Evolutionary conservation across 345 rosid species (phyloP).

Genomic region (Pugionium cornutum): DNA sequence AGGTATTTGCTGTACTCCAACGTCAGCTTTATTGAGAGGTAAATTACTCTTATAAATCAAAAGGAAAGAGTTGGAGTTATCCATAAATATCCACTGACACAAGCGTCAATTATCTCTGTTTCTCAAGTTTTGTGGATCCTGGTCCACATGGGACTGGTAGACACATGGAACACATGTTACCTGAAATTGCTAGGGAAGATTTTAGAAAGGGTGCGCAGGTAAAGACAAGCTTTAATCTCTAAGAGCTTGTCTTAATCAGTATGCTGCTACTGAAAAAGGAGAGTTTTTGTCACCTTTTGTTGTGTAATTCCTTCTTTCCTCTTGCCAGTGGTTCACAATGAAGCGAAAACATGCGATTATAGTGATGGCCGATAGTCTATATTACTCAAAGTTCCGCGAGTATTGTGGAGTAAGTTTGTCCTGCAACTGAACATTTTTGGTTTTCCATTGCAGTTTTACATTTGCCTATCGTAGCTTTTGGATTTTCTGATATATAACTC

Average conservation of each 20-base stretch:
- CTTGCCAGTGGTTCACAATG: slow-evolving; percentile 91
- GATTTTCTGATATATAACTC: background rate
- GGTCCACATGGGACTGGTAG: slow-evolving; percentile 99
- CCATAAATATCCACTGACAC: slow-evolving; percentile 14
- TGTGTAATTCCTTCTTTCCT: slow-evolving; percentile 5
- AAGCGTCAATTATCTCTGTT: slow-evolving; percentile 17
- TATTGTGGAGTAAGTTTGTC: slow-evolving; percentile 72
- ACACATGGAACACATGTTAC: slow-evolving; percentile 90
- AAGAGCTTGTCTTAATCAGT: slow-evolving; percentile 12
- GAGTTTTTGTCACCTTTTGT: background rate
- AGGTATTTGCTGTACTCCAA: slow-evolving; percentile 80
- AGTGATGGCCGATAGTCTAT: slow-evolving; percentile 81
- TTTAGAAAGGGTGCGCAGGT: slow-evolving; percentile 99
- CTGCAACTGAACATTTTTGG: slow-evolving; percentile 15
- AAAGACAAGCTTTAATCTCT: slow-evolving; percentile 21
- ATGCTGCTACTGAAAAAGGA: background rate
- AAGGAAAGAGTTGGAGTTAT: background rate
- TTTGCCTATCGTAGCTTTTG: background rate
- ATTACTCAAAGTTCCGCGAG: slow-evolving; percentile 83
- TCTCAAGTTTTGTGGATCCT: slow-evolving; percentile 83
- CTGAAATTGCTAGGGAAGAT: slow-evolving; percentile 78
- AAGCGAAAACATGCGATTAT: slow-evolving; percentile 93
- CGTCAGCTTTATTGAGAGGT: slow-evolving; percentile 92
- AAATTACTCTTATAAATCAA: slow-evolving; percentile 28
- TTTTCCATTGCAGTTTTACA: slow-evolving; percentile 1